phyloP scores from a whole-genome alignment of 371 early-diverging fungal genomes.

The Mortierella polycephala region DNA sequence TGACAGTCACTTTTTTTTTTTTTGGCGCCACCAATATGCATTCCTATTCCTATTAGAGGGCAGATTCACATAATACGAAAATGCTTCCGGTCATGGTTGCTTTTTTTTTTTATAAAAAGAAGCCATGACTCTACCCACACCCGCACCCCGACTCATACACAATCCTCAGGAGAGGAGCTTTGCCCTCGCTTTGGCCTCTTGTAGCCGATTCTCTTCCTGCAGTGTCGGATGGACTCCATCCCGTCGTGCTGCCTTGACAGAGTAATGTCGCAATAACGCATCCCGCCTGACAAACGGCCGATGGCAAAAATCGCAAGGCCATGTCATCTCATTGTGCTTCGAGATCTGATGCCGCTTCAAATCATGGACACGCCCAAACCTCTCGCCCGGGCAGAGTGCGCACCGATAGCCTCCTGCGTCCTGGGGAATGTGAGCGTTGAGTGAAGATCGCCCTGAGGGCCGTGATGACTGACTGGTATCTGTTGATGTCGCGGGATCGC shows the following conservation, averaged over 20 bases:
- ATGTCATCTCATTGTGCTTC: slow-evolving; percentile 54
- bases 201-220: slow-evolving; percentile 35
- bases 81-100: too few species aligned
- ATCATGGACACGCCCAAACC: slow-evolving; percentile 53
- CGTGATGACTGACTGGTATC: background rate
- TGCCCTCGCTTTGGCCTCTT: slow-evolving; percentile 45
- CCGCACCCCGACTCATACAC: too few species aligned
- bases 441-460: slow-evolving; percentile 7
- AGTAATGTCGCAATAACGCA: slow-evolving; percentile 43
- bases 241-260: slow-evolving; percentile 44
- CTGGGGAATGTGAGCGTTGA: slow-evolving; percentile 8
- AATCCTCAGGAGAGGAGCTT: slow-evolving; percentile 25
- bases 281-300: slow-evolving; percentile 51
- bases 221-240: slow-evolving; percentile 50
- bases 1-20: too few species aligned
- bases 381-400: slow-evolving; percentile 46
- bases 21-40: background rate
- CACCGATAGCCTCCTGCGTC: slow-evolving; percentile 48
- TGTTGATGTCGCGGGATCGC: slow-evolving; percentile 2
- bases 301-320: slow-evolving; percentile 54
- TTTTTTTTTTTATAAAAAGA: too few species aligned
- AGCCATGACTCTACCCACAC: too few species aligned
- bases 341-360: slow-evolving; percentile 53
- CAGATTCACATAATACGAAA: too few species aligned
- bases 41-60: too few species aligned